Evolutionary conservation across 306 rosid species (phyloP).

Genomic region (Lablab purpureus): DNA sequence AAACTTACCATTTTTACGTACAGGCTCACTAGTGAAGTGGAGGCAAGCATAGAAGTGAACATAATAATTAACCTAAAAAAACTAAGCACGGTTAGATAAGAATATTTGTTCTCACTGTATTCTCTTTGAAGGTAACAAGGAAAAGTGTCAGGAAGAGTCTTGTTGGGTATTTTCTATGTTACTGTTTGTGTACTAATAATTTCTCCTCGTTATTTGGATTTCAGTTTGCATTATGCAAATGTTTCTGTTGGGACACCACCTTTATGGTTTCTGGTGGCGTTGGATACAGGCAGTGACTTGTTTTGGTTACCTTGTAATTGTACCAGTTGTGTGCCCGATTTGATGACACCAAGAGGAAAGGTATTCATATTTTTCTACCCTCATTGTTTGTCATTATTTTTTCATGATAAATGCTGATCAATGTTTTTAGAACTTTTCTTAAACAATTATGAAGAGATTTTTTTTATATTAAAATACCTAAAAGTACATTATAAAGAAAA

Average conservation of each 20-base stretch:
- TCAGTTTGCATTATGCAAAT: constrained; percentile 89
- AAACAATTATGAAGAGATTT: too few species aligned
- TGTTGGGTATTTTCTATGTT: neutral
- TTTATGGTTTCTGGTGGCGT: constrained; percentile 76
- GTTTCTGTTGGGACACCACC: constrained; percentile 83
- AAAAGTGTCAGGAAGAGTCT: neutral
- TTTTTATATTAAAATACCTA: too few species aligned
- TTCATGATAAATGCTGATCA: too few species aligned
- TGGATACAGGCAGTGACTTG: constrained; percentile 92
- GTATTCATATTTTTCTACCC: constrained; percentile 39
- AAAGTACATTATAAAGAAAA: too few species aligned
- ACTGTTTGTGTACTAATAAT: neutral
- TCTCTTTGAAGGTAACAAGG: neutral
- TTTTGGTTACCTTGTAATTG: constrained; percentile 98
- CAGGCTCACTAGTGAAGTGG: neutral
- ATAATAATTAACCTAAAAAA: neutral
- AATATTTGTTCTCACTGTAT: neutral
- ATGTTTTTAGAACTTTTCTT: too few species aligned
- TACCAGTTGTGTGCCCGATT: constrained; percentile 52
- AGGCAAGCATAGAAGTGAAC: neutral
- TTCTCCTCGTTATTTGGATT: constrained; percentile 25
- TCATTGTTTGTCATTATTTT: neutral
- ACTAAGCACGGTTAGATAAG: neutral
- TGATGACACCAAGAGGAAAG: constrained; percentile 39
- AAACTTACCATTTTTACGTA: neutral